A percentile compares a stretch with the other conserved stretches of the same genome.
Conservation (phyloP, 257 asterid species). For the Przewalskia tangutica region DNA sequence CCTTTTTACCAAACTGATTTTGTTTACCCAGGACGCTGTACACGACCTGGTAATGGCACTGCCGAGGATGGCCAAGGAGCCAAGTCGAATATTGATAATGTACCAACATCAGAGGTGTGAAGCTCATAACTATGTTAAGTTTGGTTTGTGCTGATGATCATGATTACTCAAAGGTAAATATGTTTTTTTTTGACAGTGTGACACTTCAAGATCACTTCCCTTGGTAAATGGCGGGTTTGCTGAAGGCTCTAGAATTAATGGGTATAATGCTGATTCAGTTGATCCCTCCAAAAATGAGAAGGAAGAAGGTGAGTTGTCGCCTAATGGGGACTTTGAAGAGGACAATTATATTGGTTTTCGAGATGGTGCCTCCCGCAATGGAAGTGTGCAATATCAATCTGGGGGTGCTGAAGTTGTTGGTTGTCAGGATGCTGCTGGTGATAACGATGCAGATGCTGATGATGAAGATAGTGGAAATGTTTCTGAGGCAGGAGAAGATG, state of each 20-base stretch:
- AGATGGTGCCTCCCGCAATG: slow-evolving; percentile 33
- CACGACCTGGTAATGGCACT: slow-evolving; percentile 36
- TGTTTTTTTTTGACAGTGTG: slow-evolving; percentile 21
- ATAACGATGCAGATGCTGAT: slow-evolving; percentile 24
- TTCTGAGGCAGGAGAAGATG: slow-evolving; percentile 11
- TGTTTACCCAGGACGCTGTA: slow-evolving; percentile 39
- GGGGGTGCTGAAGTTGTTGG: slow-evolving; percentile 33
- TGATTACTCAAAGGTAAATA: not conserved
- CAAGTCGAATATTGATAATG: slow-evolving; percentile 36
- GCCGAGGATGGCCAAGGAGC: slow-evolving; percentile 32
- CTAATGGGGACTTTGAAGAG: slow-evolving; percentile 25
- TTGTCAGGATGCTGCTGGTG: slow-evolving; percentile 57
- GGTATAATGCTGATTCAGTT: slow-evolving; percentile 31
- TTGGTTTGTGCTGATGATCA: not conserved
- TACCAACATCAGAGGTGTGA: slow-evolving; percentile 48
- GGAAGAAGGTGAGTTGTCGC: slow-evolving; percentile 25
- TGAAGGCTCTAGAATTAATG: slow-evolving; percentile 37
- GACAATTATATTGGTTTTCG: slow-evolving; percentile 27
- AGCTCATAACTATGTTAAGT: slow-evolving; percentile 1
- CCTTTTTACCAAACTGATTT: not conserved
- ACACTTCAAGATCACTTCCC: slow-evolving; percentile 27
- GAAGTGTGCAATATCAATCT: slow-evolving; percentile 39
- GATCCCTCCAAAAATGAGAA: slow-evolving; percentile 35
- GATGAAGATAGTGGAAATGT: slow-evolving; percentile 17
- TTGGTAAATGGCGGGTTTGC: slow-evolving; percentile 38